These are phyloP conservation scores for Dipteronia sinensis DNA, from an alignment of 345 rosid genomes.

Conservation along the genomic window DNA sequence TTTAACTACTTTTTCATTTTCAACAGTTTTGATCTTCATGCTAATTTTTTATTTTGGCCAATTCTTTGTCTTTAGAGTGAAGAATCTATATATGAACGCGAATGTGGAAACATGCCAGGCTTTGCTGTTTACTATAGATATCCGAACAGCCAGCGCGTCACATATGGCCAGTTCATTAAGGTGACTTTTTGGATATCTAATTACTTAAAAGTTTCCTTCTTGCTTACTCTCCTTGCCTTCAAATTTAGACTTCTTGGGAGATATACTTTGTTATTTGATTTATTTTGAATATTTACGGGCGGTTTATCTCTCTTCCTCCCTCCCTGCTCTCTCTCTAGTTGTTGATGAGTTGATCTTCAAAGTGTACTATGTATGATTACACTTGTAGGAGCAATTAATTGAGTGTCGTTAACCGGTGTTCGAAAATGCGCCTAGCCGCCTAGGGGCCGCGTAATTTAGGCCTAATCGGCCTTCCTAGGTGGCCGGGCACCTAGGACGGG, in stretches of 20 bases:
- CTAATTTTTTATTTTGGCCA: slow-evolving; percentile 19
- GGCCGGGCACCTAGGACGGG: too few species aligned
- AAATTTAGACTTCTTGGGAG: neutral
- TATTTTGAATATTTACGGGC: neutral
- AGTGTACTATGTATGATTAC: neutral
- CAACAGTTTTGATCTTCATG: neutral
- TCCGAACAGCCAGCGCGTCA: slow-evolving; percentile 97
- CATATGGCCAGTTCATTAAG: slow-evolving; percentile 98
- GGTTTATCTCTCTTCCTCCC: neutral
- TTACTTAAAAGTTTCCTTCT: slow-evolving; percentile 4
- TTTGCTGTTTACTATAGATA: slow-evolving; percentile 97
- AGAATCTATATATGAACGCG: slow-evolving; percentile 91
- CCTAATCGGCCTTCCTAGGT: too few species aligned
- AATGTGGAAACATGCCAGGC: slow-evolving; percentile 99
- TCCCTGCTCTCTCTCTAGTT: neutral
- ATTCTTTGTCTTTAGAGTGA: slow-evolving; percentile 62
- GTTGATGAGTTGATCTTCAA: neutral
- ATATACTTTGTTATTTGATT: neutral
- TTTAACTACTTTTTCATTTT: neutral
- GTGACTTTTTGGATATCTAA: slow-evolving; percentile 42
- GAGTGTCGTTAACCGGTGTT: too few species aligned
- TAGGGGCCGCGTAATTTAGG: too few species aligned
- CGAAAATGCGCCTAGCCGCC: too few species aligned
- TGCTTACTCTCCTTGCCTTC: neutral
- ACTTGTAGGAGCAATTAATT: neutral